Evolutionary conservation across 1,139 yeast species (phyloP).

Genomic region (Suhomyces wounanorum): DNA sequence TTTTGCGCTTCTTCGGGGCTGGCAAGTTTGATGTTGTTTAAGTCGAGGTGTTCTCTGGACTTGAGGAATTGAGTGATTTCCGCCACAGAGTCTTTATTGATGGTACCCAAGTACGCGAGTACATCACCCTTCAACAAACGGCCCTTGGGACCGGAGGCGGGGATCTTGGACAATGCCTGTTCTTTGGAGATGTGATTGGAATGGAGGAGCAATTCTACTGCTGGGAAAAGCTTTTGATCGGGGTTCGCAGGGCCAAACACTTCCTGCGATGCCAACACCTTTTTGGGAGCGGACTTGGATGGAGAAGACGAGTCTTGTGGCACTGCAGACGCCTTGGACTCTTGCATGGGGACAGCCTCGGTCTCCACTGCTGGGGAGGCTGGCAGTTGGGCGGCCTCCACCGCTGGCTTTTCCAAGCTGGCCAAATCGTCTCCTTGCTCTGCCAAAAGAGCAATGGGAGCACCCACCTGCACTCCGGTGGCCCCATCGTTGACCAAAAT

Average conservation of each 20-base stretch:
- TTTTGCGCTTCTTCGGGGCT: constrained; percentile 29
- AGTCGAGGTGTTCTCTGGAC: constrained; percentile 67
- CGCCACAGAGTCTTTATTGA: constrained; percentile 55
- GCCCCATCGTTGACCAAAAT: constrained; percentile 72
- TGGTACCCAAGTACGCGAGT: constrained; percentile 76
- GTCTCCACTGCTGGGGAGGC: constrained; percentile 13
- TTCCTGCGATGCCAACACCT: constrained; percentile 14
- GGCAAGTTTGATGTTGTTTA: constrained; percentile 65
- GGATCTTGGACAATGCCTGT: constrained; percentile 70
- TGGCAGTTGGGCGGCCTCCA: constrained; percentile 23
- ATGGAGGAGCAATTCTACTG: constrained; percentile 70
- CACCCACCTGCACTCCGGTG: constrained; percentile 81
- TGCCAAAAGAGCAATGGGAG: constrained; percentile 83
- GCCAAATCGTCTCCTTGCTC: constrained; percentile 84
- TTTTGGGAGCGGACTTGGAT: constrained; percentile 2
- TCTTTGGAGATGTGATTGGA: constrained; percentile 61
- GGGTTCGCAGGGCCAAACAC: constrained; percentile 55
- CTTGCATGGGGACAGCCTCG: constrained; percentile 6
- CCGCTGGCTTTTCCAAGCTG: constrained; percentile 60
- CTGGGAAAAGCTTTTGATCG: constrained; percentile 70
- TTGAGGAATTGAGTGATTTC: constrained; percentile 58
- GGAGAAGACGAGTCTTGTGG: no score
- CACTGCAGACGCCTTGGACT: neutral
- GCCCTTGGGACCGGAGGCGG: constrained; percentile 89
- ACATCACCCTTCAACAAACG: constrained; percentile 89